Percentiles rank a stretch among this genome's conserved stretches.
Conservation (phyloP, 441 rosid species). For the Hura crepitans region DNA sequence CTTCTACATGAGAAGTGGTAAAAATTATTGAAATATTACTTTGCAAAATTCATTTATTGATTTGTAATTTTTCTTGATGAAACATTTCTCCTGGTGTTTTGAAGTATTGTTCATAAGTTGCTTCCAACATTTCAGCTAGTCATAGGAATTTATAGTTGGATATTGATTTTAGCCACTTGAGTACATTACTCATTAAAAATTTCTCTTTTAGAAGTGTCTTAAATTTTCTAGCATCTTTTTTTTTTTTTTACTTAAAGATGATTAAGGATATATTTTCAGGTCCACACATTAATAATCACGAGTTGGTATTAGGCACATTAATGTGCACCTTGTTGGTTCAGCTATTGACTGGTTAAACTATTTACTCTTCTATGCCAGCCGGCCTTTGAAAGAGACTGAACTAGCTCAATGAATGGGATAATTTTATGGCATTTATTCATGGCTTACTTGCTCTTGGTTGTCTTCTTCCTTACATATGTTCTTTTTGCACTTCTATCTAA, state of each 20-base stretch:
- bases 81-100: neutral
- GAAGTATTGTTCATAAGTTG: constrained; percentile 6
- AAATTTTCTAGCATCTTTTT: constrained; percentile 1
- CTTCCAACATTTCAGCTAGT: neutral
- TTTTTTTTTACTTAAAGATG: neutral
- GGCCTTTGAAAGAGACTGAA: neutral
- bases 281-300: neutral
- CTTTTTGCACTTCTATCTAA: neutral
- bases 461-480: neutral
- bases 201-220: neutral
- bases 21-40: neutral
- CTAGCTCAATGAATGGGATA: neutral
- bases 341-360: neutral
- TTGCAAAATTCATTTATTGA: neutral
- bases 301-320: neutral
- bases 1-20: neutral
- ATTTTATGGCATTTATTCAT: neutral
- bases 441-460: neutral
- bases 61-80: neutral
- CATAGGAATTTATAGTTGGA: neutral
- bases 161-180: neutral
- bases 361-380: neutral
- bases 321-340: neutral
- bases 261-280: neutral
- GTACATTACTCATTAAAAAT: neutral